phyloP scores from a whole-genome alignment of 1,284 basidiomycete genomes.

The Phellopilus nigrolimitatus region DNA sequence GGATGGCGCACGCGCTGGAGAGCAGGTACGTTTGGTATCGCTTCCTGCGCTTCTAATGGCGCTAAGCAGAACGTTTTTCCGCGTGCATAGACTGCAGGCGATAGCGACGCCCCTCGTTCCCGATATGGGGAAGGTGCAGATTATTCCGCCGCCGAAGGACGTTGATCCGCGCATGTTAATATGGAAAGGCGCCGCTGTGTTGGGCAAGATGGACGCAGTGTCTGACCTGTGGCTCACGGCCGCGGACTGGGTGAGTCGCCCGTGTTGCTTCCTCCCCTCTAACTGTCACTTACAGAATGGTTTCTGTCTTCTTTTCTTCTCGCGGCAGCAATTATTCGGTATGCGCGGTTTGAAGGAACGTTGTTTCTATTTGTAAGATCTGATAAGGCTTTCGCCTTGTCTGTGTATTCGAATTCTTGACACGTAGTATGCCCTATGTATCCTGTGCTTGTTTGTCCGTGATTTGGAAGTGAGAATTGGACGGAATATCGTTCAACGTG shows the following conservation, averaged over 20 bases:
- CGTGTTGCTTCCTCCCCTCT: constrained; percentile 20
- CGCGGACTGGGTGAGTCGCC: constrained; percentile 75
- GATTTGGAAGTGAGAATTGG: too few relatives aligned
- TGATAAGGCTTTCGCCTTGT: too few relatives aligned
- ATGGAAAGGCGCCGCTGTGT: constrained; percentile 95
- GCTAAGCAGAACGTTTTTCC: constrained; percentile 18
- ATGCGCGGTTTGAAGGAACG: constrained; percentile 77
- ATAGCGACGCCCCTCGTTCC: constrained; percentile 78
- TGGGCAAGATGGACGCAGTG: constrained; percentile 87
- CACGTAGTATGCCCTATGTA: too few relatives aligned
- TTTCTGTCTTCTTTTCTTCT: constrained; percentile 16
- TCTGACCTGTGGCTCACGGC: constrained; percentile 86
- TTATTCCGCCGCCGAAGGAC: constrained; percentile 90
- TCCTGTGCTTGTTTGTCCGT: too few relatives aligned
- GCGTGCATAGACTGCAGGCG: constrained; percentile 61
- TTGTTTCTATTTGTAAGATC: constrained; percentile 57
- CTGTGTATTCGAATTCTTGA: too few relatives aligned
- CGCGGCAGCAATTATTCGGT: constrained; percentile 70
- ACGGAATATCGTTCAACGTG: too few relatives aligned
- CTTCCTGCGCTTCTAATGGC: constrained; percentile 16
- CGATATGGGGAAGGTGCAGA: constrained; percentile 79
- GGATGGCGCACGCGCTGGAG: constrained; percentile 74
- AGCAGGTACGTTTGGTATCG: constrained; percentile 52
- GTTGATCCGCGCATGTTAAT: constrained; percentile 86
- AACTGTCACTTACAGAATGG: constrained; percentile 10